Evolutionary conservation across 2,329 filamentous ascomycete species (phyloP), one percentile per base, ranked within the genome.

Genomic region (Colletotrichum tanaceti): DNA sequence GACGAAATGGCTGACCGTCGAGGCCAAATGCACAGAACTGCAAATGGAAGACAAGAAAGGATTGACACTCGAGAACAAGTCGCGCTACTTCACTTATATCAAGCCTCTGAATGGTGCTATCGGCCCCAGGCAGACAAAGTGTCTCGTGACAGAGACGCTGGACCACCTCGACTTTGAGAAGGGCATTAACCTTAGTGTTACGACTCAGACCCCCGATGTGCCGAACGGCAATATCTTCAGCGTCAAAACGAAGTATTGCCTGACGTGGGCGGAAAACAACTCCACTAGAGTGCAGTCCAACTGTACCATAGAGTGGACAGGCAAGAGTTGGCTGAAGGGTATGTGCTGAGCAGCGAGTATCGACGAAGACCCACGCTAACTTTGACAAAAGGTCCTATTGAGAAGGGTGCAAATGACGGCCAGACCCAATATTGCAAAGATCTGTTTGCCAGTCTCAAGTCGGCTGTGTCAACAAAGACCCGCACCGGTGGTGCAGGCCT

Each of bases 241-340:
- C 44, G 92, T 93, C 53, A 98, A 98, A 80, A 99, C 96, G 3
- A 93, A 92, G 73, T 99, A 98, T 76, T 97, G 97, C 75, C 85
- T 99, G 24, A 93, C 93, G 59, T 99, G 96, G 96, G 94, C 90
- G 4, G 90, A 96, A 58, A 91, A 90, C 71, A 97, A 97, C 75
- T 84, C 89, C 46, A 99, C 97, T 1, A 88, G 94, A 35, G 82
- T 99, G 38, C 89, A 96, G 70, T 91, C 95, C 81, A 98, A 91
- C 73, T 98, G 93, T 78, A 91, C 90, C 2, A 92, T 98, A 50
- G 97, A 99, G 76, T 99, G 97, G 97, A 91, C 91, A 4, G 94
- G 94, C 74, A 99, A 98, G 85, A 98, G 94, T 82, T 99, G 96
- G 96, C 83, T 99, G 53, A 98, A 96, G 83, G 93, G 94, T 97